Conservation (phyloP, 768 basidiomycete species). For the Botryobasidium botryosum region DNA sequence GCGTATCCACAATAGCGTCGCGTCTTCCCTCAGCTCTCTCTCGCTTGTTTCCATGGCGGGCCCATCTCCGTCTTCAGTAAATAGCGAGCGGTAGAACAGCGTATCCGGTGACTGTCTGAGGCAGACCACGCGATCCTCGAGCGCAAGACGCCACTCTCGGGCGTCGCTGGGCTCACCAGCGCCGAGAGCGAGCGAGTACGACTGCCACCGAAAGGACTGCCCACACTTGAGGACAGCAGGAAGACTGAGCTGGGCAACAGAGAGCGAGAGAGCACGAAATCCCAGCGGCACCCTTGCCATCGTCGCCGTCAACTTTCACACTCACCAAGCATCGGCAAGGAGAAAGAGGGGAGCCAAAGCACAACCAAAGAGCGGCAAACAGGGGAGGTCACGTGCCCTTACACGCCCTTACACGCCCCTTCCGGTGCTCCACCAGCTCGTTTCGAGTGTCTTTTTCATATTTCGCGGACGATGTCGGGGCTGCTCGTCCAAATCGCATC, state of each 20-base stretch:
- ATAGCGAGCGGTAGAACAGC: slow-evolving; percentile 55
- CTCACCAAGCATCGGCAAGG: background rate
- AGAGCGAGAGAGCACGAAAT: slow-evolving; percentile 43
- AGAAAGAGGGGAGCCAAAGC: background rate
- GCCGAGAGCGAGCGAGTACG: slow-evolving; percentile 5
- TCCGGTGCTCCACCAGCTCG: too few relatives aligned
- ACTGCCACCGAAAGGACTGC: slow-evolving; percentile 68
- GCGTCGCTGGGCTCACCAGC: too few relatives aligned
- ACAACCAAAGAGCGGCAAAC: background rate
- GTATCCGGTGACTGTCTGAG: slow-evolving; percentile 52
- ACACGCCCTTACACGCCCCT: background rate
- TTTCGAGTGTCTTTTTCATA: too few relatives aligned
- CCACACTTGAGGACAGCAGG: slow-evolving; percentile 65
- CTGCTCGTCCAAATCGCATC: slow-evolving; percentile 60
- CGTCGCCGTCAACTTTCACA: background rate
- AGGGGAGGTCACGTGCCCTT: background rate
- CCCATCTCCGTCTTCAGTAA: slow-evolving; percentile 20
- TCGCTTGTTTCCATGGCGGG: slow-evolving; percentile 18
- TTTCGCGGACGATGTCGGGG: background rate
- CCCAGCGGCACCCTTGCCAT: slow-evolving; percentile 15
- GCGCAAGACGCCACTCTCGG: slow-evolving; percentile 66
- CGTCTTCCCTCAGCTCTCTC: slow-evolving; percentile 26
- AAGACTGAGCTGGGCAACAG: slow-evolving; percentile 56
- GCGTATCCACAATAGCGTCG: slow-evolving; percentile 53
- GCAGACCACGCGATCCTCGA: slow-evolving; percentile 71